These are phyloP conservation scores for Leccinum variicolor DNA, from an alignment of 768 basidiomycete genomes.

Conservation along the genomic window DNA sequence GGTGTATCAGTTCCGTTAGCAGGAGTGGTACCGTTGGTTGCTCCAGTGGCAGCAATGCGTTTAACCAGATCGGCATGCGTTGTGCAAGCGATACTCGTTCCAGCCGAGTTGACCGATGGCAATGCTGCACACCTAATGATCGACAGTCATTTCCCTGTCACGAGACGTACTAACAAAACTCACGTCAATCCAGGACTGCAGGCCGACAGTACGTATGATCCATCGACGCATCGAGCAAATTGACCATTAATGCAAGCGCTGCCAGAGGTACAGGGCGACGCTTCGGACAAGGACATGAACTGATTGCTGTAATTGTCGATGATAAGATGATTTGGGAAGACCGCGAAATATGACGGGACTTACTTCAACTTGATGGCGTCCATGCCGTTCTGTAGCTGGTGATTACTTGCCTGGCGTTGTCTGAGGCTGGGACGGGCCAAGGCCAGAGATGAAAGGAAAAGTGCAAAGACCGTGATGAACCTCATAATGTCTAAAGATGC, in stretches of 20 bases:
- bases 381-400: conserved; percentile 39
- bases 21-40: conserved; percentile 19
- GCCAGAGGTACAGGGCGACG: conserved; percentile 36
- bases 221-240: conserved; percentile 57
- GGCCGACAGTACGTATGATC: conserved; percentile 32
- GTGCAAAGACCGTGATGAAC: conserved; percentile 35
- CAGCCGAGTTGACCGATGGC: conserved; percentile 46
- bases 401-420: conserved; percentile 21
- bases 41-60: conserved; percentile 42
- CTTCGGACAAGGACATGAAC: conserved; percentile 17
- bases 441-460: conserved; percentile 25
- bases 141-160: not conserved
- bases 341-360: conserved; percentile 6
- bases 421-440: conserved; percentile 36
- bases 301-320: conserved; percentile 17
- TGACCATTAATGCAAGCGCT: conserved; percentile 46
- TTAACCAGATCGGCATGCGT: conserved; percentile 44
- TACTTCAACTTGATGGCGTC: conserved; percentile 42
- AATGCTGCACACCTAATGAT: conserved; percentile 35
- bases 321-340: not conserved
- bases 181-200: conserved; percentile 19
- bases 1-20: conserved; percentile 16
- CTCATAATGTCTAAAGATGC: conserved; percentile 29
- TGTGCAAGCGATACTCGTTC: conserved; percentile 52
- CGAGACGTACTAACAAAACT: not conserved